Percentiles rank a stretch among this genome's conserved stretches.
These are phyloP conservation scores for Alternaria solani DNA, from an alignment of 2,329 filamentous ascomycete genomes.

Conservation along the genomic window DNA sequence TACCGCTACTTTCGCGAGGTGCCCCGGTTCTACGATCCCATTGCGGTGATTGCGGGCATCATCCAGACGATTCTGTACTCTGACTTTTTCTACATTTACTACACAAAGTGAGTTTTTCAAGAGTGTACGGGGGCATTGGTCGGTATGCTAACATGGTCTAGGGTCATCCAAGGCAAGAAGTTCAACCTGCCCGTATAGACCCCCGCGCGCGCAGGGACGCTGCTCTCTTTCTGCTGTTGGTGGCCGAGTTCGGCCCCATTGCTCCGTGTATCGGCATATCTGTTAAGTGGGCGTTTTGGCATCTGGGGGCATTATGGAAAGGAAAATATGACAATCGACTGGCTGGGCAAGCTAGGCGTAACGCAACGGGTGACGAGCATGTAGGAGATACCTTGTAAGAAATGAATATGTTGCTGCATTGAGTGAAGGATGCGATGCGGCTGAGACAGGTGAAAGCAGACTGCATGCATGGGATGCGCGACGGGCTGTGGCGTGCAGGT, in stretches of 20 bases:
- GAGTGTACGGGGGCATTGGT: background rate
- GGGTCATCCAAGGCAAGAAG: conserved; percentile 62
- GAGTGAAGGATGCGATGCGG: background rate
- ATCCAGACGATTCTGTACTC: conserved; percentile 96
- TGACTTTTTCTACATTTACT: conserved; percentile 99
- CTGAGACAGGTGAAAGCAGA: conserved; percentile 9
- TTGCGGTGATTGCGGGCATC: conserved; percentile 86
- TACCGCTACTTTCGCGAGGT: conserved; percentile 84
- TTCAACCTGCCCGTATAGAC: conserved; percentile 62
- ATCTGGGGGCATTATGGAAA: conserved; percentile 2
- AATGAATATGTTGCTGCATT: background rate
- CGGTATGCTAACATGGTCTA: conserved; percentile 24
- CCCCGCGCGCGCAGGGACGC: background rate
- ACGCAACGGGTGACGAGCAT: background rate
- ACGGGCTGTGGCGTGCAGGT: conserved; percentile 1
- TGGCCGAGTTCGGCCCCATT: conserved; percentile 11
- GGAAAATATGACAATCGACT: background rate
- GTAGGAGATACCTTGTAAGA: background rate
- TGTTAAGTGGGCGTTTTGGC: conserved; percentile 14
- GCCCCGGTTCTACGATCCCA: conserved; percentile 75
- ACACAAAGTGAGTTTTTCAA: conserved; percentile 74
- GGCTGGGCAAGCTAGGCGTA: background rate
- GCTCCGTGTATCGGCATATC: conserved; percentile 13
- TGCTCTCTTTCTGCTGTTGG: conserved; percentile 12
- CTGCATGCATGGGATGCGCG: conserved; percentile 9